These are phyloP conservation scores for Macrolepiota fuliginosa DNA, from an alignment of 768 basidiomycete genomes.

Conservation along the genomic window DNA sequence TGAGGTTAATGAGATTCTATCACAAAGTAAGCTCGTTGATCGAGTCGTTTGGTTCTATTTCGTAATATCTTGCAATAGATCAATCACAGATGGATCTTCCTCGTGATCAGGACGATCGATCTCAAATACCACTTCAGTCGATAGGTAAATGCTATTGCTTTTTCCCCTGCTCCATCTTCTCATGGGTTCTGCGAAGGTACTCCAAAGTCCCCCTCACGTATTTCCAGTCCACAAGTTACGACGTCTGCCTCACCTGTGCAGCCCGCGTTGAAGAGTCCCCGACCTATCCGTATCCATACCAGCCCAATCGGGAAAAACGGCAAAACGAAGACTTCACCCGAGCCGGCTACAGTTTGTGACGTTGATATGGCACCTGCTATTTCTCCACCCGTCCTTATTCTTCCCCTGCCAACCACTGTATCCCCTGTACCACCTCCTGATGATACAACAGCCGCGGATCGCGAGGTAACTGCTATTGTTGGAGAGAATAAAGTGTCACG, in stretches of 20 bases:
- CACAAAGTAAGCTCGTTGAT: constrained; percentile 10
- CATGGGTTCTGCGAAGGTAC: background rate
- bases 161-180: background rate
- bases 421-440: background rate
- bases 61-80: constrained; percentile 7
- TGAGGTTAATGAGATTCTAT: constrained; percentile 9
- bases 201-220: background rate
- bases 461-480: background rate
- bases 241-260: background rate
- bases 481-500: background rate
- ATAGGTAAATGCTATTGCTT: background rate
- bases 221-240: background rate
- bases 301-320: background rate
- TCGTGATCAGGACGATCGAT: background rate
- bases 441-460: background rate
- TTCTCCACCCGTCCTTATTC: background rate
- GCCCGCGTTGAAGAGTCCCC: background rate
- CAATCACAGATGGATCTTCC: constrained; percentile 1
- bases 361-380: background rate
- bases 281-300: background rate
- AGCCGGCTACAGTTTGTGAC: background rate
- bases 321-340: background rate
- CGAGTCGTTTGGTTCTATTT: background rate
- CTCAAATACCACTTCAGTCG: background rate
- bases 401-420: background rate